These are phyloP conservation scores for Bacidia gigantensis DNA, from an alignment of 495 filamentous ascomycete species.

Conservation along the genomic window DNA sequence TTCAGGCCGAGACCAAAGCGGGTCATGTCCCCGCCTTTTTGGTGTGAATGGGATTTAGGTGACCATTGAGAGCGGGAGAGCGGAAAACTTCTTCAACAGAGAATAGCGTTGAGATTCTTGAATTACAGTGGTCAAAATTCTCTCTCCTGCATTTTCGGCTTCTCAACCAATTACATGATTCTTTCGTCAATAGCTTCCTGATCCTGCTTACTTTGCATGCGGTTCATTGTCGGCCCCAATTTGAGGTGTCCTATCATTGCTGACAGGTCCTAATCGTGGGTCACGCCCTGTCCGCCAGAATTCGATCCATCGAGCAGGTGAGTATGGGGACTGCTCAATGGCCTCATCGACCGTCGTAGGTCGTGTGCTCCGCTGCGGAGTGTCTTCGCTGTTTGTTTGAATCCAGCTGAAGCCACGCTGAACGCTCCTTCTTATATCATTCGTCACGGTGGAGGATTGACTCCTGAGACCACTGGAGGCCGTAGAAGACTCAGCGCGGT, in stretches of 20 bases:
- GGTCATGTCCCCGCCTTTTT: no score
- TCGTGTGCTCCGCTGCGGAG: not conserved
- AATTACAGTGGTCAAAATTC: no score
- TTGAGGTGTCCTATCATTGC: not conserved
- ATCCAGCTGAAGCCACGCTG: conserved; percentile 10
- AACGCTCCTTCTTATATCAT: conserved; percentile 2
- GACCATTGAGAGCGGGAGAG: no score
- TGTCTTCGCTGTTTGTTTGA: not conserved
- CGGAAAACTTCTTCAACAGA: no score
- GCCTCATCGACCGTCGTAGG: not conserved
- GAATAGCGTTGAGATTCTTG: no score
- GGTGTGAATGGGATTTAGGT: no score
- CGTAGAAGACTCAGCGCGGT: not conserved
- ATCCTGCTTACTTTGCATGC: not conserved
- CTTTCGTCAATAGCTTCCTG: not conserved
- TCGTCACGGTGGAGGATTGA: conserved; percentile 5
- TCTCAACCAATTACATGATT: not conserved
- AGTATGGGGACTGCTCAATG: conserved; percentile 2
- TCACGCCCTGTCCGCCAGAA: not conserved
- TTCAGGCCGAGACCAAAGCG: no score
- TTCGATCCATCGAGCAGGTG: conserved; percentile 6
- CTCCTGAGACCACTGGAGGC: not conserved
- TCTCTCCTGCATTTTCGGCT: not conserved
- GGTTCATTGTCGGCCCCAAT: not conserved
- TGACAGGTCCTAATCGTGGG: not conserved